phyloP scores from a whole-genome alignment of 129 eudicot species.

The Dittrichia graveolens region DNA sequence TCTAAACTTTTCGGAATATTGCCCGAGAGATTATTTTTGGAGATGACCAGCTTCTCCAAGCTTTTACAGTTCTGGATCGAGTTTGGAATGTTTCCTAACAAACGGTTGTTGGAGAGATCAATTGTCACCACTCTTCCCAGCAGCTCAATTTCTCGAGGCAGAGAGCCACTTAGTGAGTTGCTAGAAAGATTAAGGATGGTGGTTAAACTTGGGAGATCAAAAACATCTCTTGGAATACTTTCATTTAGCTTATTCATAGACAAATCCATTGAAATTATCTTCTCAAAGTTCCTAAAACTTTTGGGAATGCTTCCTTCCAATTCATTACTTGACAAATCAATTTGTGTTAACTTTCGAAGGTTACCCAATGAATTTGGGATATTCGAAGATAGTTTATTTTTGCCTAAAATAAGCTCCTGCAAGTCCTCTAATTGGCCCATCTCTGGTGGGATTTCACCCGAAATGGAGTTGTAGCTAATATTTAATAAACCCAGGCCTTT shows the following conservation, averaged over 20 bases:
- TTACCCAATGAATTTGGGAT: slow-evolving; percentile 59
- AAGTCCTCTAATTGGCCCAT: slow-evolving; percentile 50
- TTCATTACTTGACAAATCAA: slow-evolving; percentile 57
- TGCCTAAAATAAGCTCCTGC: slow-evolving; percentile 42
- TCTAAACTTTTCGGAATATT: slow-evolving; percentile 49
- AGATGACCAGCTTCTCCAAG: slow-evolving; percentile 42
- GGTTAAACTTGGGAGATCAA: slow-evolving; percentile 50
- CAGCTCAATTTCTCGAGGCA: slow-evolving; percentile 55
- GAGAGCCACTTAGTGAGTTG: slow-evolving; percentile 47
- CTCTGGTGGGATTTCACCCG: slow-evolving; percentile 51
- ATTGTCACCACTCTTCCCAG: slow-evolving; percentile 47
- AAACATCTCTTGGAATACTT: slow-evolving; percentile 44
- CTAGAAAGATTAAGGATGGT: slow-evolving; percentile 53
- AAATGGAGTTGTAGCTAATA: slow-evolving; percentile 45
- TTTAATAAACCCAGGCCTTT: slow-evolving; percentile 46
- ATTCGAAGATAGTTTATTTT: slow-evolving; percentile 42
- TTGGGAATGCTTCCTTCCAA: slow-evolving; percentile 54
- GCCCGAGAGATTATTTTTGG: slow-evolving; percentile 49
- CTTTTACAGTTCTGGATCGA: slow-evolving; percentile 55
- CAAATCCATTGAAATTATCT: slow-evolving; percentile 48
- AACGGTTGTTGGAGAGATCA: slow-evolving; percentile 48
- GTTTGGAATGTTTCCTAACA: slow-evolving; percentile 52
- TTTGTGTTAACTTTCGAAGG: slow-evolving; percentile 35
- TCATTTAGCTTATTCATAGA: slow-evolving; percentile 60
- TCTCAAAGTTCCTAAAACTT: slow-evolving; percentile 36